Conservation (phyloP, 306 rosid species). For the Fragaria nilgerrensis region DNA sequence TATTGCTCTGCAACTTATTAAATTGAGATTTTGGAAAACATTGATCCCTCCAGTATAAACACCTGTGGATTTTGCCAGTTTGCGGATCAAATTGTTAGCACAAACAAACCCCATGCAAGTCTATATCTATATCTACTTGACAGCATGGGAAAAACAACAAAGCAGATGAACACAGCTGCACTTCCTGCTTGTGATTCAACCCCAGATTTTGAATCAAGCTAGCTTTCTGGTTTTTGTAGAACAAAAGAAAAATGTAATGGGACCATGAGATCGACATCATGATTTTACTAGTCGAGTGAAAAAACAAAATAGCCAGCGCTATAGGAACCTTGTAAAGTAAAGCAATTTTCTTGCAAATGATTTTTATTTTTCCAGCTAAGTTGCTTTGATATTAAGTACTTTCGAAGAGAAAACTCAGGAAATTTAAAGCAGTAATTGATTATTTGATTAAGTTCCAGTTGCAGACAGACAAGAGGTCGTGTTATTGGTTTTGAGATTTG, state of each 20-base stretch:
- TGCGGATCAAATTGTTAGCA: not conserved
- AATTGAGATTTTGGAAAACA: not conserved
- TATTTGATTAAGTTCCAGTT: constrained; percentile 3
- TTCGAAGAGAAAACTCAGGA: not conserved
- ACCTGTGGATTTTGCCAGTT: not conserved
- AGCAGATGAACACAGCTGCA: not conserved
- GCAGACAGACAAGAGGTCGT: not conserved
- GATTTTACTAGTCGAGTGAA: constrained; percentile 7
- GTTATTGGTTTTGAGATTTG: not conserved
- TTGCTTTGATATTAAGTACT: constrained; percentile 24
- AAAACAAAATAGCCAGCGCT: not conserved
- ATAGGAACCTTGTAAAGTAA: not conserved
- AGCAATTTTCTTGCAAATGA: not conserved
- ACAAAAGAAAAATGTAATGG: not conserved
- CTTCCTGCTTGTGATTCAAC: not conserved
- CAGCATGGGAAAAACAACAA: not conserved
- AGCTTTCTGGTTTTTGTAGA: not conserved
- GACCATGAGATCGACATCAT: not conserved
- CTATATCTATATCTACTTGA: not conserved
- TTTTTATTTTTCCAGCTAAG: constrained; percentile 31
- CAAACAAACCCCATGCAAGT: not conserved
- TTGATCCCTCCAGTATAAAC: not conserved
- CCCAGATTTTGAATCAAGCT: not conserved
- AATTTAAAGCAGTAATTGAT: not conserved
- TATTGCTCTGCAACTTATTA: not conserved